Evolutionary conservation across 78 protist species (phyloP), one percentile per base, ranked within the genome.

Genomic region (Bigelowiella natans): DNA sequence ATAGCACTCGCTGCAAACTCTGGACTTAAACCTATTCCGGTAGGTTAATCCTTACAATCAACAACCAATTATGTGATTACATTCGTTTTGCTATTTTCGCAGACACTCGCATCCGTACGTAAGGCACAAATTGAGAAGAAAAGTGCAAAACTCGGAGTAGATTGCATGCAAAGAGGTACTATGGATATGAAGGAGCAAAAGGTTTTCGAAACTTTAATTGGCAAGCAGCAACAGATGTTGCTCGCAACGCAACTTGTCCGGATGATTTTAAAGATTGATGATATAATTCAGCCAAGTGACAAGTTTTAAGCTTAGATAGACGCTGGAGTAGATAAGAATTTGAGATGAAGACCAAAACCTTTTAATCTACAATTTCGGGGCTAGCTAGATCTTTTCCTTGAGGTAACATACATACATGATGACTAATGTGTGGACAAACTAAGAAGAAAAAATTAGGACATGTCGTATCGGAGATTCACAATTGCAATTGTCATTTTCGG

Each of bases 251-350:
- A 99, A 73, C 97, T 97, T 28, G 99, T 98, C 88, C 95, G 96
- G 94, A 98, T 98, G 99, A 97, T 98, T 51, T 93, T 98, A 37
- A 98, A 98, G 96, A 97, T 98, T 82, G 99, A 98, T 88, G 99
- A 98, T 89, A 95, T 97, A 37, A 94, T 96, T 38, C n/a, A 39
- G 85, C 94, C 93, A 31, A 91, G 86, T 30, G 90, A 83, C 31
- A 30, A 83, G 11, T 7, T 28, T 34, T 83, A 28, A 83, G 86
- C 82, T 51, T n/a, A n/a, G n/a, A n/a, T n/a, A n/a, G n/a, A n/a
- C n/a, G n/a, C n/a, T n/a, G n/a, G n/a, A n/a, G n/a, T n/a, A n/a
- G n/a, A n/a, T n/a, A n/a, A n/a, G n/a, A n/a, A n/a, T n/a, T n/a
- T n/a, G n/a, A n/a, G n/a, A n/a, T n/a, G n/a, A n/a, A n/a, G n/a